Percentiles rank a stretch among this genome's conserved stretches.
Conservation (phyloP, 2,329 filamentous ascomycete species). For the Colletotrichum musae region DNA sequence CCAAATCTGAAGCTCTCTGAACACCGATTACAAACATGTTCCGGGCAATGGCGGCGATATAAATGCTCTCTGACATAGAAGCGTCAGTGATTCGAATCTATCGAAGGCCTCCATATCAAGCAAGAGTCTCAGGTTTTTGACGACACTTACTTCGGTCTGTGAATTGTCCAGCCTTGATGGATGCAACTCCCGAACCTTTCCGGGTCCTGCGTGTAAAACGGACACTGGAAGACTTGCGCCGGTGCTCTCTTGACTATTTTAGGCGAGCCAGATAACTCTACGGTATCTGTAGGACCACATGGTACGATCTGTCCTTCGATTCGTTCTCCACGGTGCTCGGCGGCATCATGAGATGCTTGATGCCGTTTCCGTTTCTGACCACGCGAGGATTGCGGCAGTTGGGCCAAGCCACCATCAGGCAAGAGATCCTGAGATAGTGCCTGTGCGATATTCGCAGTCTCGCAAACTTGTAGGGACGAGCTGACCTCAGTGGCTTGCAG, state of each 20-base stretch:
- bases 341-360: too few species aligned
- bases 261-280: background rate
- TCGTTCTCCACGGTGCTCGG: too few species aligned
- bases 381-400: too few species aligned
- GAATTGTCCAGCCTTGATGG: background rate
- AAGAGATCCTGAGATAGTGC: too few species aligned
- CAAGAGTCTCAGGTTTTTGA: background rate
- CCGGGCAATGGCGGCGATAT: background rate
- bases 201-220: background rate
- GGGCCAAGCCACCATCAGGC: too few species aligned
- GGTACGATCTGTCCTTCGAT: too few species aligned
- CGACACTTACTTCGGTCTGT: background rate
- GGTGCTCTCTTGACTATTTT: background rate
- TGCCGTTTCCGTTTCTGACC: too few species aligned
- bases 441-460: too few species aligned
- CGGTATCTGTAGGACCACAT: accelerated
- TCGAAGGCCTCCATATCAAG: background rate
- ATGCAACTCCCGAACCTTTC: background rate
- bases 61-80: background rate
- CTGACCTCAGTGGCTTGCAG: too few species aligned
- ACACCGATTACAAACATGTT: background rate
- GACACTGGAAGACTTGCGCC: background rate
- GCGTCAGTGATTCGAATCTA: too few species aligned
- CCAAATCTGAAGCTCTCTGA: background rate
- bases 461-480: too few species aligned